These are phyloP conservation scores for Corniculantispora saksenae DNA, from an alignment of 2,329 filamentous ascomycete genomes.

Conservation along the genomic window DNA sequence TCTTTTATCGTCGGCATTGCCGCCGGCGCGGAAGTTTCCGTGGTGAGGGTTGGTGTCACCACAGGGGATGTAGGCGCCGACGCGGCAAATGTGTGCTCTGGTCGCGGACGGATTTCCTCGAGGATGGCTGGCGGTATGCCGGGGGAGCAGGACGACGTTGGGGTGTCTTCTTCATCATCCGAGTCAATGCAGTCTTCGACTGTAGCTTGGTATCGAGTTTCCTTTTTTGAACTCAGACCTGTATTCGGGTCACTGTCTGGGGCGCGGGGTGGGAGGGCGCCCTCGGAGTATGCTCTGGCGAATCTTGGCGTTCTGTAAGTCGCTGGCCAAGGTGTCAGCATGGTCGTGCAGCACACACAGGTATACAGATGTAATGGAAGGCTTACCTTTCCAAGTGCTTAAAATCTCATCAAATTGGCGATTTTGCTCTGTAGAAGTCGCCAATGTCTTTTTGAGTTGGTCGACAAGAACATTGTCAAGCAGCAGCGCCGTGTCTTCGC, in stretches of 20 bases:
- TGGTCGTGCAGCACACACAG: neutral
- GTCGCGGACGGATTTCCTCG: neutral
- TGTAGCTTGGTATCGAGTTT: conserved; percentile 13
- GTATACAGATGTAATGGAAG: no score
- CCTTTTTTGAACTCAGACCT: neutral
- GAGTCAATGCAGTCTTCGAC: conserved; percentile 15
- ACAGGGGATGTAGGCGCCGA: conserved; percentile 3
- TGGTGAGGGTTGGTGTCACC: neutral
- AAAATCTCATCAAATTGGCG: conserved; percentile 1
- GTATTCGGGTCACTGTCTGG: neutral
- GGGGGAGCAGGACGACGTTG: neutral
- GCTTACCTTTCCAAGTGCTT: neutral
- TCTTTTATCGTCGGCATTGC: neutral
- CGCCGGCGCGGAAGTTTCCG: neutral
- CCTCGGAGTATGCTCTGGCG: conserved; percentile 11
- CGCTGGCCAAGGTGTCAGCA: neutral
- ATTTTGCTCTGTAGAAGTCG: neutral
- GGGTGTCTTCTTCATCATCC: neutral
- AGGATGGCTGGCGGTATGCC: neutral
- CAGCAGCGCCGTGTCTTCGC: neutral
- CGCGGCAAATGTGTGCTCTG: neutral
- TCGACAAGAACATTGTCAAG: neutral
- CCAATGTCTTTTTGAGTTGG: neutral
- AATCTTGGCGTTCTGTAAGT: neutral
- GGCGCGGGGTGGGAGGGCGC: neutral